Percentiles rank a stretch among this genome's conserved stretches.
Conservation (phyloP, 768 basidiomycete species). For the Pleurotus platypus region DNA sequence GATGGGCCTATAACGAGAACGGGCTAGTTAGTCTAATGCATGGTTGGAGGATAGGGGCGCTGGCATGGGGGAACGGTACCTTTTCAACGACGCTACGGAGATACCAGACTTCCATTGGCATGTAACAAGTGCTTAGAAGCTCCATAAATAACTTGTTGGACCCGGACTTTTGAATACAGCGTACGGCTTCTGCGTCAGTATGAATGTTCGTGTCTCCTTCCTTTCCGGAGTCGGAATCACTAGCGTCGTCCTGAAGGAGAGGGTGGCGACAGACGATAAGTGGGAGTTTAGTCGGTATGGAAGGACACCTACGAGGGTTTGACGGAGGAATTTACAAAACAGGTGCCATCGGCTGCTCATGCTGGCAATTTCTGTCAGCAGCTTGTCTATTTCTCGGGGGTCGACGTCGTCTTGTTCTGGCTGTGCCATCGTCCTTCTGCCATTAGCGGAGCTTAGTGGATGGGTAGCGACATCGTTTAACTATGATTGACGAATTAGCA, state of each 20-base stretch:
- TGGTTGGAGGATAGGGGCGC: conserved; percentile 8
- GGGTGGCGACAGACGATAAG: too few species aligned
- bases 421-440: conserved; percentile 24
- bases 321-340: conserved; percentile 83
- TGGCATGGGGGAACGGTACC: conserved; percentile 33
- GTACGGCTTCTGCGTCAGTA: conserved; percentile 13
- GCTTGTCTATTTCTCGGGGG: conserved; percentile 87
- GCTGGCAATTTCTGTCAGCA: conserved; percentile 82
- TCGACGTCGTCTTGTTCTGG: conserved; percentile 62
- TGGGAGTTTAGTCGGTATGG: background rate
- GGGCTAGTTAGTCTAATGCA: background rate
- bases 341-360: conserved; percentile 92
- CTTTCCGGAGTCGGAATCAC: conserved; percentile 12
- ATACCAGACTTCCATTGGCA: conserved; percentile 93
- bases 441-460: conserved; percentile 23
- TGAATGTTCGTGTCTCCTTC: background rate
- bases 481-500: background rate
- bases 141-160: conserved; percentile 62
- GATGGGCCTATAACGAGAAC: conserved; percentile 64
- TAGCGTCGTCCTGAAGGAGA: conserved; percentile 16
- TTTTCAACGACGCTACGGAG: conserved; percentile 83
- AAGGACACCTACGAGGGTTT: conserved; percentile 54
- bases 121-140: conserved; percentile 71
- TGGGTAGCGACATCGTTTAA: background rate
- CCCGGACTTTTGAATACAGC: conserved; percentile 42